Conservation (phyloP, 2,329 filamentous ascomycete species). For the Sphaceloma murrayae region DNA sequence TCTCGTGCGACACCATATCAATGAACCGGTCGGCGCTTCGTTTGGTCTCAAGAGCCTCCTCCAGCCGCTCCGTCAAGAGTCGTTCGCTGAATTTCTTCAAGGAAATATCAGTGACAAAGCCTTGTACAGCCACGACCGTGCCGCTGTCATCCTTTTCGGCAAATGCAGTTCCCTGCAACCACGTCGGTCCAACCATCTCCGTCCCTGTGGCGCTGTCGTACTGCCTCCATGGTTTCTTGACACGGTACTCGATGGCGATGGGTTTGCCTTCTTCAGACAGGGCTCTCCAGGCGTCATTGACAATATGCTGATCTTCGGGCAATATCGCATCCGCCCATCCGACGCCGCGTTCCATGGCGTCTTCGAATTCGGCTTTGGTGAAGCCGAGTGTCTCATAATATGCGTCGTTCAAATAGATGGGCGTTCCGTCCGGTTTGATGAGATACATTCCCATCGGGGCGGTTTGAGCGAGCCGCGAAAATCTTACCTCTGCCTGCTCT, state of each 20-base stretch:
- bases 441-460: constrained; percentile 19
- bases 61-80: constrained; percentile 25
- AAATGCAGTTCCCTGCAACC: constrained; percentile 28
- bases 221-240: constrained; percentile 31
- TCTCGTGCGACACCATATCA: constrained; percentile 34
- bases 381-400: constrained; percentile 31
- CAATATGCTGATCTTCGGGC: constrained; percentile 29
- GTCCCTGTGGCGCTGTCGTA: constrained; percentile 24
- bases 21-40: constrained; percentile 32
- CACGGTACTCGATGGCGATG: constrained; percentile 30
- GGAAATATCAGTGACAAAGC: constrained; percentile 30
- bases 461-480: constrained; percentile 13
- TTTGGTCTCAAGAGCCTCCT: constrained; percentile 32
- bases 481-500: constrained; percentile 15
- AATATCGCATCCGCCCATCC: constrained; percentile 21
- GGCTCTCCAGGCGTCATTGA: constrained; percentile 27
- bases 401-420: constrained; percentile 34
- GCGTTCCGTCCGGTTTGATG: constrained; percentile 28
- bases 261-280: constrained; percentile 27
- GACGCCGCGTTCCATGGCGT: constrained; percentile 22
- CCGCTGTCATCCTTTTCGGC: constrained; percentile 27
- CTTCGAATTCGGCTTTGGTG: constrained; percentile 20
- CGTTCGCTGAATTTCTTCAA: constrained; percentile 28
- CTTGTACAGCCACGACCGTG: constrained; percentile 24
- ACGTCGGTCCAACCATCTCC: constrained; percentile 25